A percentile compares a stretch with the other conserved stretches of the same genome.
Evolutionary conservation across 179 eudicot species (phyloP).

Genomic region (Dionaea muscipula): DNA sequence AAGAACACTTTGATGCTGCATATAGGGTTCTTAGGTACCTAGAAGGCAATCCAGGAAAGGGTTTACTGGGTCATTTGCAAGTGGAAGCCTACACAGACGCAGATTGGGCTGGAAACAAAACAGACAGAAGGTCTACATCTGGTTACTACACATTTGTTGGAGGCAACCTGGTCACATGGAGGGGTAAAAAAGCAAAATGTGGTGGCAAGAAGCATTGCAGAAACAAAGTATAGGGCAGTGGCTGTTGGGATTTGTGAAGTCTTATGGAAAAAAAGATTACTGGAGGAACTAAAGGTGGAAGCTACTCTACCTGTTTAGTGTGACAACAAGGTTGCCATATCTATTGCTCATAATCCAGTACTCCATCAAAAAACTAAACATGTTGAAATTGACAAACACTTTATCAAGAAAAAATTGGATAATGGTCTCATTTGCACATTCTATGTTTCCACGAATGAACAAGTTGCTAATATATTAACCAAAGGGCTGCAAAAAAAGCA

Average conservation of each 20-base stretch:
- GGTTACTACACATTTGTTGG: slow-evolving; percentile 3
- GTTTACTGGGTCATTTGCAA: background rate
- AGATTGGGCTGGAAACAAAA: background rate
- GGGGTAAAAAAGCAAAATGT: slow-evolving; percentile 5
- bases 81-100: slow-evolving; percentile 4
- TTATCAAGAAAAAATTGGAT: background rate
- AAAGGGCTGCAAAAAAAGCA: background rate
- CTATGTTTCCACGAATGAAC: background rate
- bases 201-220: slow-evolving; percentile 7
- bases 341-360: slow-evolving; percentile 3
- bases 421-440: background rate
- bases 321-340: background rate
- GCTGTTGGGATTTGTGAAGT: slow-evolving; percentile 4
- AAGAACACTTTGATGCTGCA: background rate
- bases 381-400: slow-evolving; percentile 4
- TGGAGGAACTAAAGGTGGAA: background rate
- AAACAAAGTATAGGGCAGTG: background rate
- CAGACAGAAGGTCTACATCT: background rate
- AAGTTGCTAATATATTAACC: background rate
- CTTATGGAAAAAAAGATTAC: background rate
- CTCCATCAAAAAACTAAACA: slow-evolving; percentile 3
- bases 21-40: background rate
- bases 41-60: too few species aligned
- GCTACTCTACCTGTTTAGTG: background rate
- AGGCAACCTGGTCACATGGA: slow-evolving; percentile 5